Conservation (phyloP, 169 alveolate species). For the Eimeria tenella region DNA sequence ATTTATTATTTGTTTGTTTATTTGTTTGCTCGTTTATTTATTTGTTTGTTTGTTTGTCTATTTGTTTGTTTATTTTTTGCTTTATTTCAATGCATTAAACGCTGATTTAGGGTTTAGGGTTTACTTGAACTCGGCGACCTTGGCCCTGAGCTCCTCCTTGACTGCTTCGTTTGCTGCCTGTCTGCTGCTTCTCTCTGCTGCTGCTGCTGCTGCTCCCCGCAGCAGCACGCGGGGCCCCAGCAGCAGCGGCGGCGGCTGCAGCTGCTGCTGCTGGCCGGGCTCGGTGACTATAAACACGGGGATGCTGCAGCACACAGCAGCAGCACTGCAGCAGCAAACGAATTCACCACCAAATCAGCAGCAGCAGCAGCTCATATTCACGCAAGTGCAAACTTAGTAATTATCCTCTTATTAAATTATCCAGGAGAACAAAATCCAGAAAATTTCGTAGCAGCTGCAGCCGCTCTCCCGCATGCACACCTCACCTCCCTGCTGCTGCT, state of each 20-base stretch:
- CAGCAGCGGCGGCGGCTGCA: background rate
- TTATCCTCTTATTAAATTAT: no score
- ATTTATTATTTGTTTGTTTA: no score
- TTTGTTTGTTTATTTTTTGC: no score
- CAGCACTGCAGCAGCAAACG: conserved; percentile 6
- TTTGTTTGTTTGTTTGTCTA: no score
- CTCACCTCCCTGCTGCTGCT: no score
- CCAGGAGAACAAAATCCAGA: no score
- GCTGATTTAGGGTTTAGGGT: background rate
- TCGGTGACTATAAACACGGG: background rate
- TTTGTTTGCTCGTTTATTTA: no score
- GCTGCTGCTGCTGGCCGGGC: background rate
- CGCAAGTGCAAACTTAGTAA: background rate
- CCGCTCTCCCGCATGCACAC: no score
- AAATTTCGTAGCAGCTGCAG: no score
- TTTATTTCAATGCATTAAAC: no score
- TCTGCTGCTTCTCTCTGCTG: background rate
- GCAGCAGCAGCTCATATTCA: background rate
- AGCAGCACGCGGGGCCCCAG: background rate
- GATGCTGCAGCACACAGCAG: conserved; percentile 28
- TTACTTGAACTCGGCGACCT: conserved; percentile 27
- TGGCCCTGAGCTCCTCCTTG: background rate
- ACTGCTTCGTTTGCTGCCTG: background rate
- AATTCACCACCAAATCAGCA: background rate
- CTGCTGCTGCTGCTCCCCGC: background rate